Percentiles rank a stretch among this genome's conserved stretches.
Evolutionary conservation across 2,329 filamentous ascomycete species (phyloP).

Genomic region (Penicillium sp.): DNA sequence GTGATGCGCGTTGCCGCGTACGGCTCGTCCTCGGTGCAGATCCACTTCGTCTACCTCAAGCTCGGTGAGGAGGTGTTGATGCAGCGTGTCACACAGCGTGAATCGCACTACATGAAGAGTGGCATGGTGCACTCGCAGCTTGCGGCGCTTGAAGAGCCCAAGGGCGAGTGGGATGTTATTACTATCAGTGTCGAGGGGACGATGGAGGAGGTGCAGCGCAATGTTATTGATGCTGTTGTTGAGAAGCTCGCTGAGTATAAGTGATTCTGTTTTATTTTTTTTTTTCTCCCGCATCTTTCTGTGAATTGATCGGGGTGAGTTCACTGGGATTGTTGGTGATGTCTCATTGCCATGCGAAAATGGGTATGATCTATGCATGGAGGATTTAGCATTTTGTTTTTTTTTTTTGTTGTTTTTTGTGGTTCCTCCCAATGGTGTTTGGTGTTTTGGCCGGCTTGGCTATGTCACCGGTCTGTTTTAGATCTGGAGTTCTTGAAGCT

Average conservation of each 20-base stretch:
- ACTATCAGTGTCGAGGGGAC: conserved; percentile 61
- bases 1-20: conserved; percentile 80
- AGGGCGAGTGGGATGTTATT: conserved; percentile 70
- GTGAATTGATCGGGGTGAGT: not conserved
- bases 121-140: conserved; percentile 95
- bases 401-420: not conserved
- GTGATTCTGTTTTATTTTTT: conserved; percentile 8
- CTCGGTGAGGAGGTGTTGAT: conserved; percentile 74
- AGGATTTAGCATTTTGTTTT: conserved; percentile 9
- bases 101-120: conserved; percentile 93
- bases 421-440: conserved; percentile 7
- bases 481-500: conserved; percentile 8
- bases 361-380: conserved; percentile 11
- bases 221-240: conserved; percentile 59
- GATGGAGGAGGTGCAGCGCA: conserved; percentile 59
- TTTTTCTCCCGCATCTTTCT: not conserved
- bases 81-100: conserved; percentile 68
- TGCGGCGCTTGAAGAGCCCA: conserved; percentile 79
- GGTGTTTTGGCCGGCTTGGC: conserved; percentile 6
- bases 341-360: conserved; percentile 9
- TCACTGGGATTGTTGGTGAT: not conserved
- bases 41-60: conserved; percentile 91
- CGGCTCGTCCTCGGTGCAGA: conserved; percentile 67
- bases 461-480: conserved; percentile 5
- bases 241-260: conserved; percentile 53